These are phyloP conservation scores for Puccinia horiana DNA, from an alignment of 1,284 basidiomycete species.

Conservation along the genomic window DNA sequence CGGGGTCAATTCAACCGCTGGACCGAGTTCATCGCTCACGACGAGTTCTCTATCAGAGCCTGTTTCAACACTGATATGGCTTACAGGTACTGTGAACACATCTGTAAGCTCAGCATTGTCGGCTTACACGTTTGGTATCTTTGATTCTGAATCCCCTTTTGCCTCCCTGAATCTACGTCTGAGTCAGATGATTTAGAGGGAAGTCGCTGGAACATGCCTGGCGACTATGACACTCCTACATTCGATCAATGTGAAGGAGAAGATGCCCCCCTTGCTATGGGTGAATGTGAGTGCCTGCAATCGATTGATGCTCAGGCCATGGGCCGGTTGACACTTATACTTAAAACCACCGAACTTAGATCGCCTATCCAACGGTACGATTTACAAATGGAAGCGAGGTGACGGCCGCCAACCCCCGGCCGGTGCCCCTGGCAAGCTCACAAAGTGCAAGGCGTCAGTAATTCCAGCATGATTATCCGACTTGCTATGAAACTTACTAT, in stretches of 20 bases:
- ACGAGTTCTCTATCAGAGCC: slow-evolving; percentile 40
- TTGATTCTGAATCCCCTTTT: neutral
- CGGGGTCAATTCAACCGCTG: slow-evolving; percentile 38
- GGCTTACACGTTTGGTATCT: no score
- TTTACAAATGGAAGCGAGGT: slow-evolving; percentile 36
- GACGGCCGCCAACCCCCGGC: neutral
- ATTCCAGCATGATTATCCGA: neutral
- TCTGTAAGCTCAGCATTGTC: slow-evolving; percentile 14
- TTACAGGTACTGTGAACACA: slow-evolving; percentile 37
- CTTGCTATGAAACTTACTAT: neutral
- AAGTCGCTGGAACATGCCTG: slow-evolving; percentile 48
- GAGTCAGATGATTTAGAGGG: slow-evolving; percentile 44
- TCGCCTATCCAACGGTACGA: slow-evolving; percentile 20
- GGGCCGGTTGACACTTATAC: neutral
- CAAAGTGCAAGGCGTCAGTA: slow-evolving; percentile 28
- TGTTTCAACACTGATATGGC: slow-evolving; percentile 26
- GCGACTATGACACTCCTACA: slow-evolving; percentile 32
- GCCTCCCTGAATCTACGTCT: neutral
- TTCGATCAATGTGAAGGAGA: slow-evolving; percentile 45
- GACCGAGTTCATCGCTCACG: slow-evolving; percentile 43
- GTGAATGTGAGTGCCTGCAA: slow-evolving; percentile 34
- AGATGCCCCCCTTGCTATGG: slow-evolving; percentile 42
- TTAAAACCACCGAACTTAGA: neutral
- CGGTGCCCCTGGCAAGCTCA: slow-evolving; percentile 34
- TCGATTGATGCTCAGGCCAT: neutral